Evolutionary conservation across 1,284 basidiomycete species (phyloP), one percentile per base, ranked within the genome.

Genomic region (Apiotrichum gracile): DNA sequence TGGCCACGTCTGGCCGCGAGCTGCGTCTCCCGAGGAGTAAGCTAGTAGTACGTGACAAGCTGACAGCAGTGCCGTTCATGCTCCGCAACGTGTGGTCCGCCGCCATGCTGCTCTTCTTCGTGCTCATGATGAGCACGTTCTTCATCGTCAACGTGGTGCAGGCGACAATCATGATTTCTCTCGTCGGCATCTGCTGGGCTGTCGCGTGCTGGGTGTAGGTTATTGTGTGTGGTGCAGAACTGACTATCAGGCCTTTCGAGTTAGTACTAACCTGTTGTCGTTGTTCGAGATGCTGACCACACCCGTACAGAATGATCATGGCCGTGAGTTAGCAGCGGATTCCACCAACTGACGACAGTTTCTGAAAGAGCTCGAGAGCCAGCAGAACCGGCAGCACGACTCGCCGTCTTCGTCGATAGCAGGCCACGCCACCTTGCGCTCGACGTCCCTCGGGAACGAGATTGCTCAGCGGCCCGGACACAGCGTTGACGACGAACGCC

Each of bases 161-260:
- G 77, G 92, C 91, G 10, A 88, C 87, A 13, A 70, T 84, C 24
- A 83, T 88, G 63, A 88, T 97, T 49, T 84, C 85, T 48, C 71
- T 92, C 37, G 83, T 92, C 16, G 92, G 92, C 38, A 86, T 96
- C 37, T 90, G 86, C 69, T 97, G 92, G 92, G 89, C 91, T 2
- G 87, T 96, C 22, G 89, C 91, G 16, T 91, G 89, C 76, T 96
- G 91, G 91, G 88, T 88, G 50, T 34, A 38, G 68, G 65, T 71
- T 6, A 16, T 21, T 19, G 0, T 27, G 13, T 24, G 6, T 24
- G 21, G 38, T 13, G 1, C 19, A 6, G 9, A 14, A 47, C 52
- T 57, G 49, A 60, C 43, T 26, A 26, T 5, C 44, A 69, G 68
- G 7, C 69, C 69, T 7, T 72, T 72, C 49, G 69, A 68, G 62